phyloP scores from a whole-genome alignment of 805 yeast species.

The Wickerhamomyces subpelliculosus region DNA sequence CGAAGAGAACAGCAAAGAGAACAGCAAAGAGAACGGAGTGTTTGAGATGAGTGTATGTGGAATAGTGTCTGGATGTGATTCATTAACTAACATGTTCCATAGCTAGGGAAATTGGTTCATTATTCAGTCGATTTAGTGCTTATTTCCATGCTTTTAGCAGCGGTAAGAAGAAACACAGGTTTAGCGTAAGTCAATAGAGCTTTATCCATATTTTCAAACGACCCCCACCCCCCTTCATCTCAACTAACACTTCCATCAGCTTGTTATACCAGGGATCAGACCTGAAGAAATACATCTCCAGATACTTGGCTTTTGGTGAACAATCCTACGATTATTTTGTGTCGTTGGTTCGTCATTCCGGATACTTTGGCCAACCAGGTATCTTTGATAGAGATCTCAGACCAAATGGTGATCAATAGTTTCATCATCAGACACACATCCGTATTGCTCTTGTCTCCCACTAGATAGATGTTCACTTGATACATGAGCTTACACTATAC shows the following conservation, averaged over 20 bases:
- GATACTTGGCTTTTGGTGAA: conserved; percentile 57
- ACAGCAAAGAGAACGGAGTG: no score
- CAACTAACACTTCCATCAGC: no score
- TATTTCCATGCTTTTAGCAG: conserved; percentile 77
- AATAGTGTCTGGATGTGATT: neutral
- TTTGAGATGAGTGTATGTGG: conserved; percentile 1
- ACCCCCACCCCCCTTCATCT: no score
- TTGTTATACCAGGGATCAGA: conserved; percentile 24
- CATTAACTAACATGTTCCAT: neutral
- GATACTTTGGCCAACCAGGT: conserved; percentile 32
- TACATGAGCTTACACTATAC: no score
- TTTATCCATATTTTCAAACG: no score
- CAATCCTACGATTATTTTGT: conserved; percentile 44
- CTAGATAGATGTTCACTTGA: no score
- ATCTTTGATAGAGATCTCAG: conserved; percentile 1
- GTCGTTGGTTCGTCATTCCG: conserved; percentile 37
- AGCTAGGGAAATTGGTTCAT: conserved; percentile 65
- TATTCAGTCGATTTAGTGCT: conserved; percentile 71
- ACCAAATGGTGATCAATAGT: neutral
- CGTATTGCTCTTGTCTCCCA: no score
- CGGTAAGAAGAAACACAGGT: conserved; percentile 80
- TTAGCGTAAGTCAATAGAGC: conserved; percentile 33
- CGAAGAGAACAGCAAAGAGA: no score
- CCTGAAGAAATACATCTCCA: conserved; percentile 40
- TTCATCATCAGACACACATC: no score